Evolutionary conservation across 2,329 filamentous ascomycete genomes (phyloP), one percentile per base, ranked within the genome.

Genomic region (Aspergillus quadricinctus): DNA sequence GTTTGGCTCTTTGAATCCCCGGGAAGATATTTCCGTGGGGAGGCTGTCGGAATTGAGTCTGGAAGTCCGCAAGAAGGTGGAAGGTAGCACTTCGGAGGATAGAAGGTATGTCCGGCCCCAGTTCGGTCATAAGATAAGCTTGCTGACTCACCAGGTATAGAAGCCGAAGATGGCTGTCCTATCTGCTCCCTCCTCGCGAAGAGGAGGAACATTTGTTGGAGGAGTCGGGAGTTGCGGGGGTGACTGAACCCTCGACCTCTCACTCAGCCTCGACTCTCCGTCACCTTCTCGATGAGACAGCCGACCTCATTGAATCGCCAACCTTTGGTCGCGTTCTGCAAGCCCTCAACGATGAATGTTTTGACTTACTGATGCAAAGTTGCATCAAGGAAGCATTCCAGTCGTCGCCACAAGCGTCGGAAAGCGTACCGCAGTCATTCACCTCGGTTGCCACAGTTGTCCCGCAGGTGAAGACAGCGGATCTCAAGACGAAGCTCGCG

Each of bases 221-320:
- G 53, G 90, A 96, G 74, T 95, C 92, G 0, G 92, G 92, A 54
- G 90, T 96, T 67, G 77, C 73, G 61, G 73, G 71, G 48, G 74
- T 68, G 59, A 69, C 67, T 53, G 75, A 72, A 49, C 67, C 72
- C 2, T 68, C 72, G 29, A 71, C 70, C 2, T 64, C 69, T 45
- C 68, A 73, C 50, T 76, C 70, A 19, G 60, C 69, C 4, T 65
- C 70, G 6, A 83, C 86, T 1, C 83, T 99, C 55, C 86, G 93
- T 55, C 88, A 89, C 56, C 83, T 99, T 21, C 83, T 99, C 1
- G 93, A 99, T 71, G 94, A 99, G 78, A 97, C 94, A 1, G 90
- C 93, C 41, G 94, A 99, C 71, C 83, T 99, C 25, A 88, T 97
- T 69, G 94, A 99, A 69, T 97, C 94, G 1, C 94, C 94, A 0